Evolutionary conservation across 208 protist species (phyloP), one percentile per base, ranked within the genome.

Genomic region (Trypanosomatidae sp.): DNA sequence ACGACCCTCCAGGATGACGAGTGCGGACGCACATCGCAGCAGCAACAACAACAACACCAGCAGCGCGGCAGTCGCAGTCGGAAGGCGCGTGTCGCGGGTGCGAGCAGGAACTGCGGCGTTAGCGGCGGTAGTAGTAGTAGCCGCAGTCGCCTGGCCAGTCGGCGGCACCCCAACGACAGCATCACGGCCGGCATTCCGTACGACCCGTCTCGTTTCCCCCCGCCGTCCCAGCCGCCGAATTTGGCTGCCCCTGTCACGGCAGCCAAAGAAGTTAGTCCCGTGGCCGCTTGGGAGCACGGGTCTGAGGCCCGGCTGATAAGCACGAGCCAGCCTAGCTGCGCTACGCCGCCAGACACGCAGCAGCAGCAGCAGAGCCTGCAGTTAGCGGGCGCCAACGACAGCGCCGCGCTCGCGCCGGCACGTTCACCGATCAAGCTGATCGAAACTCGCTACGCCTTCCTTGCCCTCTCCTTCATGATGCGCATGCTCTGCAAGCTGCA

Each of bases 401-500:
- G 46, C 47, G 55, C 22, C 25, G 41, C 69, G 58, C 9, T 50
- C 33, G 52, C 60, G 0, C 19, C 73, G 47, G 5, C 55, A 10
- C 33, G 44, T 47, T 33, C 68, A 19, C 39, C 49, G 50, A 70
- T 83, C 33, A 19, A 33, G 39, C 56, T 85, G 30, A 76, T 56
- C 15, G 76, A 86, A 43, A 64, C 71, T 33, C 47, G 47, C 50
- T 89, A 84, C 28, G 87, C 86, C 49, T 68, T 74, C 12, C 22
- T 80, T 8, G 82, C 79, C 3, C 71, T 92, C 46, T 90, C 80
- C 28, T 71, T 83, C 41, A 84, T 92, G 74, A 75, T 95, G 74
- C 81, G 86, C 7, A 77, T 82, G 64, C 70, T 92, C 28, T 95
- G 88, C 69, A 72, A 85, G 33, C 79, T 85, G 50, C 90, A 92